phyloP scores from a whole-genome alignment of 2,329 filamentous ascomycete genomes.

The Thelonectria olida region DNA sequence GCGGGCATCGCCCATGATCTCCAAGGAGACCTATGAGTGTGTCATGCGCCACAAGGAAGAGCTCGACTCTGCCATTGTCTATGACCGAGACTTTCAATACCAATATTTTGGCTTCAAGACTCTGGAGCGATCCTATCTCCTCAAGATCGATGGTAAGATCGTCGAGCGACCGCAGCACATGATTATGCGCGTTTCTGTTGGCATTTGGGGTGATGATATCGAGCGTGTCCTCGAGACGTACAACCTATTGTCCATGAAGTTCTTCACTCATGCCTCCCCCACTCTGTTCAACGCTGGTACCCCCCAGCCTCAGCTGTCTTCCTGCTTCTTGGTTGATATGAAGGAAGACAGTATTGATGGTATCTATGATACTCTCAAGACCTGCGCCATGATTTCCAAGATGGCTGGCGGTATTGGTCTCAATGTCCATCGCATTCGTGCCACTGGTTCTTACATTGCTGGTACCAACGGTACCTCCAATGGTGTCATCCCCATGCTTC shows the following conservation, averaged over 20 bases:
- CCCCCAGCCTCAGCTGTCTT: slow-evolving; percentile 92
- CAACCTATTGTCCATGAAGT: slow-evolving; percentile 98
- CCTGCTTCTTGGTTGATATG: slow-evolving; percentile 99
- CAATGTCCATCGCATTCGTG: slow-evolving; percentile 95
- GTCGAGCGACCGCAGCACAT: slow-evolving; percentile 98
- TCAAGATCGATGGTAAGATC: slow-evolving; percentile 94
- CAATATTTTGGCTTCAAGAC: slow-evolving; percentile 99
- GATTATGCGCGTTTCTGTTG: slow-evolving; percentile 99
- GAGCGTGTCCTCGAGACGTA: slow-evolving; percentile 97
- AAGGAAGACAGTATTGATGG: slow-evolving; percentile 99
- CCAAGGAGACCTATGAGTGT: slow-evolving; percentile 86
- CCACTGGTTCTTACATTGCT: slow-evolving; percentile 96
- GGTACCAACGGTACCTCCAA: slow-evolving; percentile 99
- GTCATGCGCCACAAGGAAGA: slow-evolving; percentile 97
- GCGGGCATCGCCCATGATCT: slow-evolving; percentile 91
- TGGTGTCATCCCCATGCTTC: slow-evolving; percentile 95
- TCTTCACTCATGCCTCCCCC: slow-evolving; percentile 97
- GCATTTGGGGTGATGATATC: slow-evolving; percentile 94
- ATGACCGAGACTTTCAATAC: slow-evolving; percentile 99
- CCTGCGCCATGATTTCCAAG: slow-evolving; percentile 99
- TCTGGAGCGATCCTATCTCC: slow-evolving; percentile 94
- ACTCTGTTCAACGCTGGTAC: slow-evolving; percentile 99
- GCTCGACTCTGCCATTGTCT: slow-evolving; percentile 98
- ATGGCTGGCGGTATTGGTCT: slow-evolving; percentile 98
- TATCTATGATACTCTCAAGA: slow-evolving; percentile 99